A percentile compares a stretch with the other conserved stretches of the same genome.
phyloP scores from a whole-genome alignment of 495 filamentous ascomycete species.

The Apiosordaria backusii region DNA sequence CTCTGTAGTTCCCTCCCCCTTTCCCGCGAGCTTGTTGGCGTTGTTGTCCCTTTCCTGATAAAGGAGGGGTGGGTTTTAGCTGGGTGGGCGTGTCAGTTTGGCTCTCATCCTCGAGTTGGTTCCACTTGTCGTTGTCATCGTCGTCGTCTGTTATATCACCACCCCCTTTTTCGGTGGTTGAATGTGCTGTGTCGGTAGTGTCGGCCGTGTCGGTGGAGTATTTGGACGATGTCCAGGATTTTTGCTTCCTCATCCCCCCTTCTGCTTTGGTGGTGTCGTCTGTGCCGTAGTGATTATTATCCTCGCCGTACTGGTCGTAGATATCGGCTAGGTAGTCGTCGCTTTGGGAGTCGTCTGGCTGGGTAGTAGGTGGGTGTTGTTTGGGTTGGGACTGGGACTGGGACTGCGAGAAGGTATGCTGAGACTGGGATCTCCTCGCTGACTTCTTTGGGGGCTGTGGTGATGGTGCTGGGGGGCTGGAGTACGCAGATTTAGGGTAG shows the following conservation, averaged over 20 bases:
- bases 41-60: neutral
- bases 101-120: neutral
- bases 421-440: neutral
- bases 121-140: neutral
- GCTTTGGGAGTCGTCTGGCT: neutral
- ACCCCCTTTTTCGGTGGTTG: neutral
- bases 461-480: neutral
- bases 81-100: neutral
- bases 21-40: neutral
- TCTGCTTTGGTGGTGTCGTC: neutral
- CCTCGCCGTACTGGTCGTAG: neutral
- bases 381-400: no score
- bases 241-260: neutral
- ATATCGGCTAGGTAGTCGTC: neutral
- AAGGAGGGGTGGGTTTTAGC: neutral
- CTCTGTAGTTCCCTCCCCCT: neutral
- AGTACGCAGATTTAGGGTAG: neutral
- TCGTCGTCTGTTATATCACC: neutral
- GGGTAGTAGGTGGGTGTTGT: neutral
- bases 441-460: neutral
- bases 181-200: neutral
- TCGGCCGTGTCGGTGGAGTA: neutral
- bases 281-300: neutral
- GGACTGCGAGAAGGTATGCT: neutral
- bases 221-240: neutral